Conservation (phyloP, 495 filamentous ascomycete genomes). For the Chaetomium tenue region DNA sequence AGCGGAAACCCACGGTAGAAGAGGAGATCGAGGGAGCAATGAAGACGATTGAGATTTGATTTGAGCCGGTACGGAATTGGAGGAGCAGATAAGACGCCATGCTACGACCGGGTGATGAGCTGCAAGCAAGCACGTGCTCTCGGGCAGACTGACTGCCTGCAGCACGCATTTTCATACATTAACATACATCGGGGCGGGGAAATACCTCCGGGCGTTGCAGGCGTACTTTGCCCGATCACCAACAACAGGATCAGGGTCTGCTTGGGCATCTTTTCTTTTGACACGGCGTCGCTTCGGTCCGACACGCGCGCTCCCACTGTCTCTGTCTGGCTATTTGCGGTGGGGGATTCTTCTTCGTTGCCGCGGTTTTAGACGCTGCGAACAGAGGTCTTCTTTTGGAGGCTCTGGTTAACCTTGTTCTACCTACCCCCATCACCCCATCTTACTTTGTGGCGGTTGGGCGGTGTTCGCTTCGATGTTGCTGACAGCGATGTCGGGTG, state of each 20-base stretch:
- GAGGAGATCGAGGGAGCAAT: conserved; percentile 45
- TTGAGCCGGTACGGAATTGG: not conserved
- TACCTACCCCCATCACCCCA: not conserved
- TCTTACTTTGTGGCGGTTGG: not conserved
- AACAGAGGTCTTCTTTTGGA: not conserved
- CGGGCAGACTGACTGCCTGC: not conserved
- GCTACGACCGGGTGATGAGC: conserved; percentile 17
- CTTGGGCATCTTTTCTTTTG: not conserved
- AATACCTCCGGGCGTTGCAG: conserved; percentile 11
- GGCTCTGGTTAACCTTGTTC: not conserved
- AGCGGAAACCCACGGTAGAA: conserved; percentile 35
- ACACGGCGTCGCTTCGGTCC: not conserved
- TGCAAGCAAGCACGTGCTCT: conserved; percentile 3
- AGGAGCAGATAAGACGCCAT: not conserved
- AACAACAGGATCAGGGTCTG: conserved; percentile 6
- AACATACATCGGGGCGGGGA: conserved; percentile 10
- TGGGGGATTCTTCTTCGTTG: not conserved
- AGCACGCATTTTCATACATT: conserved; percentile 11
- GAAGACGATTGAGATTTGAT: conserved; percentile 60
- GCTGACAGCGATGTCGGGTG: not conserved
- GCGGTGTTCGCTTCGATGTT: not conserved
- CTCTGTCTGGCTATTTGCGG: not conserved
- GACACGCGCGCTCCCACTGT: not conserved
- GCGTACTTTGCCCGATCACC: conserved; percentile 4
- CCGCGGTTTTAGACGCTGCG: not conserved